These are phyloP conservation scores for Trapa bicornis DNA, from an alignment of 345 rosid species.

Conservation along the genomic window DNA sequence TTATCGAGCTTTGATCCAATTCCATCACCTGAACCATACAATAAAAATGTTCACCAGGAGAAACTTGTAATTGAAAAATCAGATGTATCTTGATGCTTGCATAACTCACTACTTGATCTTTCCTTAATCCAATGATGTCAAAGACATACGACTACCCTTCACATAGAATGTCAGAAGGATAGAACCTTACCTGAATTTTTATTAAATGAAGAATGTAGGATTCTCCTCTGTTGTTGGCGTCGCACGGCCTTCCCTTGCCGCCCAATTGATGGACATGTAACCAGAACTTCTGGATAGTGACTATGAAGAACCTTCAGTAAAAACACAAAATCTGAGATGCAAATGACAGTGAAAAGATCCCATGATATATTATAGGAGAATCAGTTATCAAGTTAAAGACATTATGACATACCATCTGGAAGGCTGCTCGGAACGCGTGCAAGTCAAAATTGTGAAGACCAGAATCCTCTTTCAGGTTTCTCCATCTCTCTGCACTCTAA, in stretches of 20 bases:
- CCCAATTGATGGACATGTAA: slow-evolving; percentile 68
- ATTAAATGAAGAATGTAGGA: slow-evolving; percentile 15
- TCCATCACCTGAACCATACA: slow-evolving; percentile 20
- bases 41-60: neutral
- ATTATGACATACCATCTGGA: slow-evolving; percentile 54
- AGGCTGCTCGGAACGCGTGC: slow-evolving; percentile 89
- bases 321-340: slow-evolving; percentile 1
- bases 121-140: slow-evolving; percentile 14
- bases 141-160: neutral
- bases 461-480: slow-evolving; percentile 48
- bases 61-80: neutral
- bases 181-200: slow-evolving; percentile 8
- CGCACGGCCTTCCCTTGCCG: slow-evolving; percentile 90
- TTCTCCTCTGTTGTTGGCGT: slow-evolving; percentile 54
- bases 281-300: slow-evolving; percentile 56
- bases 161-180: slow-evolving; percentile 6
- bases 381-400: neutral
- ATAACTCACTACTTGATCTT: neutral
- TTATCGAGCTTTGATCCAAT: slow-evolving; percentile 9
- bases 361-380: neutral
- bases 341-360: neutral
- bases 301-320: slow-evolving; percentile 51
- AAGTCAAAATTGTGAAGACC: slow-evolving; percentile 78
- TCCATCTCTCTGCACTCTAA: slow-evolving; percentile 96
- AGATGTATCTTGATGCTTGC: neutral